Percentiles rank a stretch among this genome's conserved stretches.
Evolutionary conservation across 202 grass and related monocot species (phyloP).

Genomic region (Dendrocalamus latiflorus): DNA sequence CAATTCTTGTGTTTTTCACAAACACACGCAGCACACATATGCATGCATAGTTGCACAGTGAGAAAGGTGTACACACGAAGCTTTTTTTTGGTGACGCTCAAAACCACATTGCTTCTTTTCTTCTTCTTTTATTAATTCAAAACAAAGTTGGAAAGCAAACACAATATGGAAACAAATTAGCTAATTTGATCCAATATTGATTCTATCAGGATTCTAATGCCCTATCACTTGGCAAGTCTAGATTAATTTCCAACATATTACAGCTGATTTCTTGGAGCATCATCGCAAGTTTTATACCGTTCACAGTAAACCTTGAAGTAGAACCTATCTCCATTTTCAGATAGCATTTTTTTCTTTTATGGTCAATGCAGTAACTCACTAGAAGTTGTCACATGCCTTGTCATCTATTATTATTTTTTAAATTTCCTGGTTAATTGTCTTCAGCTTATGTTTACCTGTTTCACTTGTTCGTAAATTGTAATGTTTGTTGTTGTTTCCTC

Average conservation of each 20-base stretch:
- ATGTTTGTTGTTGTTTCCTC: neutral
- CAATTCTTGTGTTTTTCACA: no score
- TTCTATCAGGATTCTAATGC: no score
- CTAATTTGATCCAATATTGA: no score
- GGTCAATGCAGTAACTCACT: neutral
- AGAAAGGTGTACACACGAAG: no score
- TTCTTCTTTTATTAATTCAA: no score
- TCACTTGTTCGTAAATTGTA: neutral
- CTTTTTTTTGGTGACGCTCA: no score
- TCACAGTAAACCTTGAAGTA: neutral
- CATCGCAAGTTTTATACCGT: neutral
- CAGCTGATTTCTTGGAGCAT: neutral
- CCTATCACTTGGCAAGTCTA: no score
- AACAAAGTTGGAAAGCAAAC: no score
- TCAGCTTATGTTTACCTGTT: neutral
- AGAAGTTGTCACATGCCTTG: neutral
- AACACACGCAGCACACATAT: no score
- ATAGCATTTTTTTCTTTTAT: neutral
- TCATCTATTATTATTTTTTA: neutral
- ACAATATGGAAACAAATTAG: no score
- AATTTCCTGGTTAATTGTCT: neutral
- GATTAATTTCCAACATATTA: neutral
- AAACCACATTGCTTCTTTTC: no score
- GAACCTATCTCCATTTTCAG: neutral
- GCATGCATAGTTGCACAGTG: no score